phyloP scores from a whole-genome alignment of 331 rosid species.

The Saraca asoca region DNA sequence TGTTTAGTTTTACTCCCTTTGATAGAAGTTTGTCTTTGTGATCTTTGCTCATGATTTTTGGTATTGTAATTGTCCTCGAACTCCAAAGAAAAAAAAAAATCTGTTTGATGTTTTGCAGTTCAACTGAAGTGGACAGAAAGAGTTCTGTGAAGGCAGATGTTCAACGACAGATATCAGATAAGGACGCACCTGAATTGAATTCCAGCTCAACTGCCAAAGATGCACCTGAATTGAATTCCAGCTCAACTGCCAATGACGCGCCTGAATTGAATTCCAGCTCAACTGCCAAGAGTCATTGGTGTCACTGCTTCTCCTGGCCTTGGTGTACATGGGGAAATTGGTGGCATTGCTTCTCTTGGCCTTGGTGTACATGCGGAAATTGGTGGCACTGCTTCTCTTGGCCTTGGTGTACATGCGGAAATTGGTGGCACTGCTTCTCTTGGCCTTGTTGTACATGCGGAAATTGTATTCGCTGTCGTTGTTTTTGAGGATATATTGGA shows the following conservation, averaged over 20 bases:
- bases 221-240: too few species aligned
- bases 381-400: slow-evolving; percentile 45
- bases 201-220: slow-evolving; percentile 7
- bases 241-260: slow-evolving; percentile 3
- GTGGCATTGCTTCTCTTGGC: slow-evolving; percentile 47
- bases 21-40: slow-evolving; percentile 1
- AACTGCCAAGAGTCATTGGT: background rate
- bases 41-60: slow-evolving; percentile 17
- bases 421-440: slow-evolving; percentile 41
- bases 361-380: background rate
- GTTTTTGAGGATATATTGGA: slow-evolving; percentile 38
- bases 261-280: slow-evolving; percentile 24
- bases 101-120: slow-evolving; percentile 49
- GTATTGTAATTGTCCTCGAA: background rate
- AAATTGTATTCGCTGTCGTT: slow-evolving; percentile 23
- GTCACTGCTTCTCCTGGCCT: slow-evolving; percentile 47
- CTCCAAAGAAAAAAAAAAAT: slow-evolving; percentile 5
- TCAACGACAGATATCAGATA: slow-evolving; percentile 18
- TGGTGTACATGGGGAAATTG: slow-evolving; percentile 3
- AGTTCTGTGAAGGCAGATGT: slow-evolving; percentile 30
- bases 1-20: slow-evolving; percentile 6
- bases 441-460: slow-evolving; percentile 45
- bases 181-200: slow-evolving; percentile 25
- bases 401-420: background rate
- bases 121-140: slow-evolving; percentile 40